Evolutionary conservation across 2,329 filamentous ascomycete genomes (phyloP).

Genomic region (Zymoseptoria crescenta): DNA sequence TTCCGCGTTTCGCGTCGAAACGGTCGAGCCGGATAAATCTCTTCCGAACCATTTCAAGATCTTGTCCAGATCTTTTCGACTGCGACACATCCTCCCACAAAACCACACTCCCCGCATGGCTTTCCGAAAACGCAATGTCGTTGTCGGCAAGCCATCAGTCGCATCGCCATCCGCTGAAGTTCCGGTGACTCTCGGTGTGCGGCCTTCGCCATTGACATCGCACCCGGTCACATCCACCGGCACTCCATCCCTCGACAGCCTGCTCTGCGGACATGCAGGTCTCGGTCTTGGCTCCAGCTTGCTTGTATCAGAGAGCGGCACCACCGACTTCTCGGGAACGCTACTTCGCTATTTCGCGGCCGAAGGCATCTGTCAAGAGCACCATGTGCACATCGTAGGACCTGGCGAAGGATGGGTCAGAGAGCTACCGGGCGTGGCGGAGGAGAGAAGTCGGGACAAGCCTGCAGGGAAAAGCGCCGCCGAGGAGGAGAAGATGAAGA

Average conservation of each 20-base stretch:
- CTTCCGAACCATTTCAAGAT: not conserved
- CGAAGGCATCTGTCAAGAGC: conserved; percentile 85
- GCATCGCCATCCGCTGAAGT: not conserved
- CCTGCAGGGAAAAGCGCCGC: conserved; percentile 32
- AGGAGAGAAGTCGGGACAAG: conserved; percentile 33
- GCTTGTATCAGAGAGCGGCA: conserved; percentile 79
- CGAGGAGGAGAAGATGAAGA: conserved; percentile 82
- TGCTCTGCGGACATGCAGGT: conserved; percentile 80
- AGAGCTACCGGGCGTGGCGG: conserved; percentile 67
- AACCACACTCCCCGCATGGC: conserved; percentile 11
- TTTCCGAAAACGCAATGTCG: conserved; percentile 21
- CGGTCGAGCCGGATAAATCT: not conserved
- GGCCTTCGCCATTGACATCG: conserved; percentile 83
- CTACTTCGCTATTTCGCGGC: conserved; percentile 84
- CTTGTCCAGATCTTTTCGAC: not conserved
- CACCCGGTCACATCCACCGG: conserved; percentile 86
- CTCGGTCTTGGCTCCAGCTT: conserved; percentile 73
- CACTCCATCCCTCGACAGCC: conserved; percentile 71
- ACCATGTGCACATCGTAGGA: conserved; percentile 79
- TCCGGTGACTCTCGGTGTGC: conserved; percentile 46
- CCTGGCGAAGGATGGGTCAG: conserved; percentile 71
- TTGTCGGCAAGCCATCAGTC: conserved; percentile 8
- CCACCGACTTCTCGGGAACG: conserved; percentile 85
- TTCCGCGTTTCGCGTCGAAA: not conserved
- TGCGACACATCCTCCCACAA: not conserved